Base-by-base conservation (phyloP, 108 stramenopile genomes). In the Licmophora abbreviata region DNA sequence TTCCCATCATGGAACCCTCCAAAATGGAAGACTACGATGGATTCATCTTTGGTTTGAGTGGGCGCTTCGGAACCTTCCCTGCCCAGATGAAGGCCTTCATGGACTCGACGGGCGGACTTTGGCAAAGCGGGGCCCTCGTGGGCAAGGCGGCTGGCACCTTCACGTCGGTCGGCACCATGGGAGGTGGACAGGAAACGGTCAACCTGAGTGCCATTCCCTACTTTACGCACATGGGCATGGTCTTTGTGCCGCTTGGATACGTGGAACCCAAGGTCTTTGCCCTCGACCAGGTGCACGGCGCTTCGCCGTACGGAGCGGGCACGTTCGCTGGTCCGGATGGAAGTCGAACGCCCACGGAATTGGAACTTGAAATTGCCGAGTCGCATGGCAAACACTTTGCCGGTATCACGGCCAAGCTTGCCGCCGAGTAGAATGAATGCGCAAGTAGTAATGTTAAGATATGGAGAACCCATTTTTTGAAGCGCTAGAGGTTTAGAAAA, bases 1-100 rank as follows among this genome's bases (percentile, higher is more conserved):
- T 56, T 31, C 71, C 79, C 10, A 41, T 75, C 44, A 66, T 69
- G 30, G 64, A 51, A 29, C 28, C 80, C 12, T 61, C 50, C 14
- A 64, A 74, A 35, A 53, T 86, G 53, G 12, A 38, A 10, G 69
- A 77, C 29, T 66, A 63, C 35, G 84, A 86, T 43, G 84, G 80
- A 37, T 49, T 86, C 51, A 30, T 86, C 9, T 86, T 86, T 45
- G 83, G 84, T 25, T 23, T 86, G 38, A 56, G 65, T 22, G 76
- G 77, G 28, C 74, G 84, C 9, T 86, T 64, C 46, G 84, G 84
- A 45, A 60, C 71, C 56, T 29, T 56, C 20, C 44, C 66, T n/a
- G 76, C 85, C 11, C 85, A 87, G 60, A 69, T 87, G 68, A 83
- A 83, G 74, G 59, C 74, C 24, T 74, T 83, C 54, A 54, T 83